These are phyloP conservation scores for Cyberlindnera suaveolens DNA, from an alignment of 805 yeast genomes.

Conservation along the genomic window DNA sequence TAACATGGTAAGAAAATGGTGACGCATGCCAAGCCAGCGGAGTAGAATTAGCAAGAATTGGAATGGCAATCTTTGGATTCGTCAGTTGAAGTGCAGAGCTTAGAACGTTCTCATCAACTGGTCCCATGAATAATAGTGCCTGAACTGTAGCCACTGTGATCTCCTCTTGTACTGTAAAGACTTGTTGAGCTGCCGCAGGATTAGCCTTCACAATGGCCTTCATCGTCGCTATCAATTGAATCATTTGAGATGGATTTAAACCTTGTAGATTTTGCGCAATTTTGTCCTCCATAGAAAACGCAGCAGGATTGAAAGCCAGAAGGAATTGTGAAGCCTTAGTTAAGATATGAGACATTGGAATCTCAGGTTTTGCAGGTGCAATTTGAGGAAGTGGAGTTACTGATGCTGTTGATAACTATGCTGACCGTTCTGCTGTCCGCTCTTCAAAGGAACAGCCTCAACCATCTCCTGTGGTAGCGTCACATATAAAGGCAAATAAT, in stretches of 20 bases:
- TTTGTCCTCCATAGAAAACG: constrained; percentile 47
- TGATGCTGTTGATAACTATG: constrained; percentile 4
- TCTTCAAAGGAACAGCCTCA: neutral
- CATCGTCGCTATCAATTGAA: constrained; percentile 61
- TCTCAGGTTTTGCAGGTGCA: constrained; percentile 11
- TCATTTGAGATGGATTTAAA: constrained; percentile 64
- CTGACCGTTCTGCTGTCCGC: constrained; percentile 2
- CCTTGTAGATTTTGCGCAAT: constrained; percentile 55
- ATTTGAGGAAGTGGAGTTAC: constrained; percentile 1
- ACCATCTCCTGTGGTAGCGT: constrained; percentile 37
- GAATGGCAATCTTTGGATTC: constrained; percentile 9
- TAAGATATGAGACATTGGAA: constrained; percentile 39
- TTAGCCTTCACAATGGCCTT: constrained; percentile 36
- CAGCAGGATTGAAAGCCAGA: constrained; percentile 41
- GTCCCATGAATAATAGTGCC: constrained; percentile 70
- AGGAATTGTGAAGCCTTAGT: constrained; percentile 50
- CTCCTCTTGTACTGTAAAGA: constrained; percentile 47
- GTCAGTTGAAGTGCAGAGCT: constrained; percentile 37
- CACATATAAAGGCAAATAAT: constrained; percentile 51
- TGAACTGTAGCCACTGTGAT: constrained; percentile 67
- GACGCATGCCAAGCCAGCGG: constrained; percentile 6
- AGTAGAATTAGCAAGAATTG: constrained; percentile 10
- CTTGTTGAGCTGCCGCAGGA: constrained; percentile 42
- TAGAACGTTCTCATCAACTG: constrained; percentile 62
- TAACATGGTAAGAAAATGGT: neutral